These are phyloP conservation scores for Flaveria sonorensis DNA, from an alignment of 129 eudicot species.

Conservation along the genomic window DNA sequence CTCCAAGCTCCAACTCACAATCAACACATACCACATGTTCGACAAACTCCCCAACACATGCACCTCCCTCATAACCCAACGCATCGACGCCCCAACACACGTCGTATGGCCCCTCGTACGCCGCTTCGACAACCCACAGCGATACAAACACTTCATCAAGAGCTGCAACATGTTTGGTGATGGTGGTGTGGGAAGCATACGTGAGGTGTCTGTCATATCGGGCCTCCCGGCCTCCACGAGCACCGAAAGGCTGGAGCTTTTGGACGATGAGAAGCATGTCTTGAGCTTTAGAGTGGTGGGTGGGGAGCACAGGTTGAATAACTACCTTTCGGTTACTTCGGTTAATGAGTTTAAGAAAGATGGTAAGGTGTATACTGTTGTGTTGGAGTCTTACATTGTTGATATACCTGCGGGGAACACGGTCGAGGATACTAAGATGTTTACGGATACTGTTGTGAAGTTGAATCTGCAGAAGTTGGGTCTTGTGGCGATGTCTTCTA, in stretches of 20 bases:
- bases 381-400: conserved; percentile 72
- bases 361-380: conserved; percentile 55
- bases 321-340: conserved; percentile 72
- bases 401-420: conserved; percentile 88
- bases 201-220: conserved; percentile 74
- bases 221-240: conserved; percentile 88
- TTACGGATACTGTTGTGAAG: conserved; percentile 80
- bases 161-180: conserved; percentile 58
- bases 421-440: conserved; percentile 76
- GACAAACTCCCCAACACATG: conserved; percentile 61
- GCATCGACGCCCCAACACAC: conserved; percentile 66
- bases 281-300: conserved; percentile 83
- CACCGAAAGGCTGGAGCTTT: conserved; percentile 66
- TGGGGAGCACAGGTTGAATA: conserved; percentile 72
- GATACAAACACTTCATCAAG: conserved; percentile 87
- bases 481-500: conserved; percentile 55
- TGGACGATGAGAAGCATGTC: conserved; percentile 64
- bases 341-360: conserved; percentile 65
- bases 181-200: conserved; percentile 67
- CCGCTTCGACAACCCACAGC: conserved; percentile 79
- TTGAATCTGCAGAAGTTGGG: conserved; percentile 74
- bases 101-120: conserved; percentile 75
- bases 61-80: conserved; percentile 78
- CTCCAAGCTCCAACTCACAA: conserved; percentile 53
- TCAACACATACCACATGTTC: conserved; percentile 63